These are phyloP conservation scores for Lachnellula occidentalis DNA, from an alignment of 2,329 filamentous ascomycete species.

Conservation along the genomic window DNA sequence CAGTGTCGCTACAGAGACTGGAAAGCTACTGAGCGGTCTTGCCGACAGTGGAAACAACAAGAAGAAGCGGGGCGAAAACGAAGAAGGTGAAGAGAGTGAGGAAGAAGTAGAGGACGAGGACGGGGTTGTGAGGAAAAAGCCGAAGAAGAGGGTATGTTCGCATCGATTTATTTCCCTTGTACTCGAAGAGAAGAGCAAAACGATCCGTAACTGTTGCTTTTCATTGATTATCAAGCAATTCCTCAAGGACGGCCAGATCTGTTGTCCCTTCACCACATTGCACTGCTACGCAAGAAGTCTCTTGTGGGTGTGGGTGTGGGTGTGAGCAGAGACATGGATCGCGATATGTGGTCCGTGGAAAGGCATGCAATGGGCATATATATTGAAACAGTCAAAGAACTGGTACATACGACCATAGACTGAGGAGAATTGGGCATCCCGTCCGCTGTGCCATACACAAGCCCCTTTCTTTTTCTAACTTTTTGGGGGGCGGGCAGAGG, in stretches of 20 bases:
- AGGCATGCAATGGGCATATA: background rate
- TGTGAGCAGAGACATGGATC: too few species aligned
- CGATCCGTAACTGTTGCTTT: background rate
- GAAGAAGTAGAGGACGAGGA: slow-evolving; percentile 55
- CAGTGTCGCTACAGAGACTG: slow-evolving; percentile 95
- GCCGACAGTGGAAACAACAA: slow-evolving; percentile 76
- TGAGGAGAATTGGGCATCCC: slow-evolving; percentile 27
- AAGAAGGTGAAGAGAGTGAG: slow-evolving; percentile 60
- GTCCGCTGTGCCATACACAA: slow-evolving; percentile 28
- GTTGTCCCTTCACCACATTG: too few species aligned
- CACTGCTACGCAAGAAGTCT: too few species aligned
- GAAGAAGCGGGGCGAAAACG: slow-evolving; percentile 64
- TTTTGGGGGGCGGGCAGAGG: background rate
- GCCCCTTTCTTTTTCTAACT: slow-evolving; percentile 7
- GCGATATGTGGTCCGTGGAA: too few species aligned
- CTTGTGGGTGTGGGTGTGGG: too few species aligned
- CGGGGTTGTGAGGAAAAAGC: slow-evolving; percentile 50
- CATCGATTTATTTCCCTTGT: background rate
- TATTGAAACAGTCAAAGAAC: background rate
- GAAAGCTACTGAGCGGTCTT: slow-evolving; percentile 86
- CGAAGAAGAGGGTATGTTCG: slow-evolving; percentile 65
- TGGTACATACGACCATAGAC: slow-evolving; percentile 26
- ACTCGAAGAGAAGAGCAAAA: background rate
- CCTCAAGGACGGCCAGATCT: too few species aligned
- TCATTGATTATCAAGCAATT: too few species aligned